phyloP scores from a whole-genome alignment of 2,329 filamentous ascomycete species.

The Clonostachys solani region DNA sequence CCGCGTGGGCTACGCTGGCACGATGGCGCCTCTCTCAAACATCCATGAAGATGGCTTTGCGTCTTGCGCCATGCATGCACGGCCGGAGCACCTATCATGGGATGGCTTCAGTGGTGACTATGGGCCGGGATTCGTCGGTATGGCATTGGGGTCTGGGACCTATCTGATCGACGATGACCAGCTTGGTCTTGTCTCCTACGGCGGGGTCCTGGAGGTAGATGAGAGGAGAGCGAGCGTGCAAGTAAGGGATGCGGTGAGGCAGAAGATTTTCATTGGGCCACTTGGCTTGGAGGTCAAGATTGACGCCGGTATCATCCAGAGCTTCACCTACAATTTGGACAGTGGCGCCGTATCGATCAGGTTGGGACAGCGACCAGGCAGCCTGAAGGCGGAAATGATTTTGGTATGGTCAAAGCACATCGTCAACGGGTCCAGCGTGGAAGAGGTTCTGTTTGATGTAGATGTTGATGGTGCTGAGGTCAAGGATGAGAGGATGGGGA shows the following conservation, averaged over 20 bases:
- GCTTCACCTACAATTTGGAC: constrained; percentile 22
- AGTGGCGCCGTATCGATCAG: constrained; percentile 10
- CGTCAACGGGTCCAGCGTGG: too few relatives aligned
- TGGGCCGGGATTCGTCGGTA: constrained; percentile 47
- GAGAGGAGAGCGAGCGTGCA: constrained; percentile 23
- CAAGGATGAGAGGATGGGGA: too few relatives aligned
- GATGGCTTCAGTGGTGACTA: constrained; percentile 55
- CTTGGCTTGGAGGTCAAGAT: constrained; percentile 32
- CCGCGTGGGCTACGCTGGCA: constrained; percentile 49
- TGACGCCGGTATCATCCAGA: constrained; percentile 36
- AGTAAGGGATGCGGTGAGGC: constrained; percentile 38
- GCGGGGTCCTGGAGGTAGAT: constrained; percentile 29
- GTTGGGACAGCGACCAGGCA: constrained; percentile 18
- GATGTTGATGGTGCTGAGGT: too few relatives aligned
- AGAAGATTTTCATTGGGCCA: constrained; percentile 41
- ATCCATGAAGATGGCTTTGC: constrained; percentile 51
- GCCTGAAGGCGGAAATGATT: constrained; percentile 16
- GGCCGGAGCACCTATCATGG: constrained; percentile 49
- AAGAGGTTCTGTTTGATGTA: too few relatives aligned
- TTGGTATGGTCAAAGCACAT: constrained; percentile 19
- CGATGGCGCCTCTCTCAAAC: constrained; percentile 48
- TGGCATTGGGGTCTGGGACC: constrained; percentile 41
- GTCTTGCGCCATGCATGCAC: constrained; percentile 52
- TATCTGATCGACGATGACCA: constrained; percentile 40
- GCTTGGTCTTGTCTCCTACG: constrained; percentile 44